Conservation (phyloP, 2,329 filamentous ascomycete genomes). For the Fusarium abutilonis region DNA sequence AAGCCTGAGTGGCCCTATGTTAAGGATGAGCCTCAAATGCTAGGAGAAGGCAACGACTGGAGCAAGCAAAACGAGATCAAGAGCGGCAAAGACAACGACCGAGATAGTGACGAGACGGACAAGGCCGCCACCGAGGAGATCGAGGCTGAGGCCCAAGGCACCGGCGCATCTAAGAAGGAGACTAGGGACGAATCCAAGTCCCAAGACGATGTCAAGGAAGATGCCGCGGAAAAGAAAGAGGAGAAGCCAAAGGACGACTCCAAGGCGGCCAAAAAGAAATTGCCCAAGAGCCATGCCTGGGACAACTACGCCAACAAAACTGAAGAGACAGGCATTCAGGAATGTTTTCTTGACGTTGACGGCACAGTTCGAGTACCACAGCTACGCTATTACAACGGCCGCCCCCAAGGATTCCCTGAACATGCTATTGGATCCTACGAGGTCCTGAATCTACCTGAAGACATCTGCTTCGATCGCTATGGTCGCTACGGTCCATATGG, state of each 20-base stretch:
- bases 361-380: slow-evolving; percentile 73
- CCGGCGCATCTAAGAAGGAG: slow-evolving; percentile 13
- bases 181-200: slow-evolving; percentile 11
- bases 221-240: slow-evolving; percentile 13
- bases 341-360: slow-evolving; percentile 81
- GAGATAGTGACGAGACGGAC: slow-evolving; percentile 33
- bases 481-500: slow-evolving; percentile 91
- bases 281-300: slow-evolving; percentile 49
- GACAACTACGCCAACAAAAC: slow-evolving; percentile 48
- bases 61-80: slow-evolving; percentile 32
- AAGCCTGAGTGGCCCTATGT: slow-evolving; percentile 81
- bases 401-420: slow-evolving; percentile 85
- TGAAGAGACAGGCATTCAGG: slow-evolving; percentile 65
- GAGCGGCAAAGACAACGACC: slow-evolving; percentile 26
- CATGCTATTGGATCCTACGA: slow-evolving; percentile 89
- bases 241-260: slow-evolving; percentile 21
- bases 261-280: slow-evolving; percentile 32
- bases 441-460: slow-evolving; percentile 78
- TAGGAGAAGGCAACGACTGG: slow-evolving; percentile 33
- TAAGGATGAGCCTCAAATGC: slow-evolving; percentile 62
- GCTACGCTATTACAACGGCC: slow-evolving; percentile 78
- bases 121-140: slow-evolving; percentile 33
- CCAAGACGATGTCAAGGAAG: slow-evolving; percentile 14
- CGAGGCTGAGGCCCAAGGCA: slow-evolving; percentile 19
- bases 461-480: slow-evolving; percentile 93